phyloP scores from a whole-genome alignment of 495 filamentous ascomycete genomes.

The Sordaria brevicollis region DNA sequence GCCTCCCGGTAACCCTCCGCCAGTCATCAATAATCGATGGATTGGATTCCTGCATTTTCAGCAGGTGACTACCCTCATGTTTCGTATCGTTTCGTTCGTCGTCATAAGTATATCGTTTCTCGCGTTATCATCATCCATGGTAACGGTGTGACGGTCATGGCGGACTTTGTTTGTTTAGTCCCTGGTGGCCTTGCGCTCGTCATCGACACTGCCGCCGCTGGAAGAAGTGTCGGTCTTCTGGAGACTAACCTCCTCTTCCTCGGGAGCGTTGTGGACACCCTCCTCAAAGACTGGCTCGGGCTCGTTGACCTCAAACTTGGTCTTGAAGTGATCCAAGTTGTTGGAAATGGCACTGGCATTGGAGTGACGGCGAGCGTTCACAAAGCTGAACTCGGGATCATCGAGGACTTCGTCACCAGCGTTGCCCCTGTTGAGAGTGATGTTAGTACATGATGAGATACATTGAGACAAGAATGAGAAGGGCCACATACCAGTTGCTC shows the following conservation, averaged over 20 bases:
- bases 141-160: neutral
- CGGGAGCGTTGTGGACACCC: constrained; percentile 51
- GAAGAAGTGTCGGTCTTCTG: constrained; percentile 44
- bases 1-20: constrained; percentile 8
- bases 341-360: constrained; percentile 68
- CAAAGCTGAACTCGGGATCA: constrained; percentile 58
- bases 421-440: constrained; percentile 52
- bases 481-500: constrained; percentile 72
- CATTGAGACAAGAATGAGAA: neutral
- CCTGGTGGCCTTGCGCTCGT: constrained; percentile 23
- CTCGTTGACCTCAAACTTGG: constrained; percentile 82
- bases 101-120: neutral
- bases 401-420: constrained; percentile 76
- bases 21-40: constrained; percentile 3
- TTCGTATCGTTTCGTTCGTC: neutral
- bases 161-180: constrained; percentile 13
- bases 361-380: constrained; percentile 81
- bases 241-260: constrained; percentile 36
- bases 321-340: constrained; percentile 59
- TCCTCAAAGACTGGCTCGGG: constrained; percentile 85
- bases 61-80: constrained; percentile 12
- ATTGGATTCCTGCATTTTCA: constrained; percentile 17
- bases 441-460: constrained; percentile 3
- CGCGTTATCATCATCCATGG: neutral
- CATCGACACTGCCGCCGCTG: constrained; percentile 27